Conservation (phyloP, 1,284 basidiomycete species). For the Anthracocystis setariae region DNA sequence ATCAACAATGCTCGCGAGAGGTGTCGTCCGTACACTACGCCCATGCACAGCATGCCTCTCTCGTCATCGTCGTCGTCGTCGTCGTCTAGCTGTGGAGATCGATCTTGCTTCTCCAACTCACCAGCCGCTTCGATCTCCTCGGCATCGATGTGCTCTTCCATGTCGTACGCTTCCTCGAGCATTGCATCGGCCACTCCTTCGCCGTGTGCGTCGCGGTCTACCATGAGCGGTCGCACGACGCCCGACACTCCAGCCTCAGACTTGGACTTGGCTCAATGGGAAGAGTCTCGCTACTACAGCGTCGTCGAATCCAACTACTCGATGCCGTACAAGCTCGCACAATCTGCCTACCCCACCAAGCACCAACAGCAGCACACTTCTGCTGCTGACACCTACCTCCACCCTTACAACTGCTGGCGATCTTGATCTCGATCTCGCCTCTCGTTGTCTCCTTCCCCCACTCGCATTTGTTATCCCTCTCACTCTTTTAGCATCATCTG, state of each 20-base stretch:
- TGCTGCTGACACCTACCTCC: conserved; percentile 36
- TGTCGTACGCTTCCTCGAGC: conserved; percentile 33
- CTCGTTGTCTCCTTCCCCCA: conserved; percentile 5
- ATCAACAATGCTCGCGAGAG: conserved; percentile 42
- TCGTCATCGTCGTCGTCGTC: conserved; percentile 23
- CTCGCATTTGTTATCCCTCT: conserved; percentile 1
- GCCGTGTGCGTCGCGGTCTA: conserved; percentile 44
- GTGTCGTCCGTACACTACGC: conserved; percentile 54
- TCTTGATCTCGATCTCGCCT: conserved; percentile 4
- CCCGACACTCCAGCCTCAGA: conserved; percentile 63
- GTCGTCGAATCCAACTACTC: conserved; percentile 19
- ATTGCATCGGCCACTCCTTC: conserved; percentile 46
- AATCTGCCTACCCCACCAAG: conserved; percentile 5
- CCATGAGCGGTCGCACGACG: conserved; percentile 58
- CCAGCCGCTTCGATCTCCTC: conserved; percentile 48
- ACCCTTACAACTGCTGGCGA: conserved; percentile 46
- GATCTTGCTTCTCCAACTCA: conserved; percentile 37
- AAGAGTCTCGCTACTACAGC: conserved; percentile 41
- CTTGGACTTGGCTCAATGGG: conserved; percentile 37
- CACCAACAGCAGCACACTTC: conserved; percentile 15
- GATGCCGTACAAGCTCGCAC: conserved; percentile 18
- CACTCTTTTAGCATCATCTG: background rate
- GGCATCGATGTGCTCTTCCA: conserved; percentile 46
- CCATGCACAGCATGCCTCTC: conserved; percentile 42
- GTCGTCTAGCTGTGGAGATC: conserved; percentile 7